phyloP scores from a whole-genome alignment of 2,329 filamentous ascomycete species.

The Pseudocercospora cruenta region DNA sequence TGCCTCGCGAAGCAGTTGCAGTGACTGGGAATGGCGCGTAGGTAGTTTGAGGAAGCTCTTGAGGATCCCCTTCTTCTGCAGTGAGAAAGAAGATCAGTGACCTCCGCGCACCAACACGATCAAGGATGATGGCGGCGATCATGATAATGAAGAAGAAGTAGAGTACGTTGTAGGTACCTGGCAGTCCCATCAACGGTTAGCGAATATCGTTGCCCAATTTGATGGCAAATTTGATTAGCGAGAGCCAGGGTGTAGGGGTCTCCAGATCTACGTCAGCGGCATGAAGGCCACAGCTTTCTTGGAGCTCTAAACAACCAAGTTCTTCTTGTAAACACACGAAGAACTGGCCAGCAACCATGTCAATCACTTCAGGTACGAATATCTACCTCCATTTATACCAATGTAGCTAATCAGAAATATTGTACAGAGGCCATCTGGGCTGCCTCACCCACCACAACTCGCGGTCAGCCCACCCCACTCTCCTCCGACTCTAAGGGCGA shows the following conservation, averaged over 20 bases:
- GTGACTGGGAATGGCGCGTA: too few relatives aligned
- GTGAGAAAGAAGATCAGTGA: too few relatives aligned
- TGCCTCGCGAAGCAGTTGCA: too few relatives aligned
- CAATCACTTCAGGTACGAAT: constrained; percentile 24
- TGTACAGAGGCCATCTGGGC: constrained; percentile 73
- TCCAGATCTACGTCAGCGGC: constrained; percentile 2
- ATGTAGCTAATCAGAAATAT: not conserved
- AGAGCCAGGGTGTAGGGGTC: not conserved
- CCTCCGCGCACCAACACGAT: too few relatives aligned
- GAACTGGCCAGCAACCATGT: constrained; percentile 22
- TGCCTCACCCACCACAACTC: constrained; percentile 77
- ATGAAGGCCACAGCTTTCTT: not conserved
- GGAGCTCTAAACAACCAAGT: constrained; percentile 1
- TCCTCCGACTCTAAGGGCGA: constrained; percentile 88
- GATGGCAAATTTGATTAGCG: not conserved
- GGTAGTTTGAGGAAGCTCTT: too few relatives aligned
- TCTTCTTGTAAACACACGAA: not conserved
- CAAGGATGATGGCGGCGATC: too few relatives aligned
- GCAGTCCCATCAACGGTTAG: too few relatives aligned
- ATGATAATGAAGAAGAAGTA: too few relatives aligned
- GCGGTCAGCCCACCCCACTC: constrained; percentile 86
- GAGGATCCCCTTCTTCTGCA: too few relatives aligned
- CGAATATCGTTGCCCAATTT: not conserved
- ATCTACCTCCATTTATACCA: not conserved
- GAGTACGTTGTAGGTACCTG: too few relatives aligned